Evolutionary conservation across 1,139 yeast species (phyloP), one percentile per base, ranked within the genome.

Genomic region (Hemisphaericaspora lyxosophila): DNA sequence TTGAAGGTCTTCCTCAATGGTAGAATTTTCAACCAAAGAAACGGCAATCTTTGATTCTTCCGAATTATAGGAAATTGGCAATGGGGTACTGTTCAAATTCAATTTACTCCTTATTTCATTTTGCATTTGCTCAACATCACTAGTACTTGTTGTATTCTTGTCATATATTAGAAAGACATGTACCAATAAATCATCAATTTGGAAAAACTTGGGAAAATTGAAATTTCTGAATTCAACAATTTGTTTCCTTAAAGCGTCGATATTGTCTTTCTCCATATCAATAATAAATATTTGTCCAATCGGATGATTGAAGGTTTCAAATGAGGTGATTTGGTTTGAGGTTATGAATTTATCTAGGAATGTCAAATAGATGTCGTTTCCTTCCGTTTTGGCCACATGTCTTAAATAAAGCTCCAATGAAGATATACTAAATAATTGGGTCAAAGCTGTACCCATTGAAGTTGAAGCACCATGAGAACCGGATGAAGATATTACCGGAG

Each of bases 231-330:
- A 73, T 15, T 64, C 66, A 7, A 67, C 70, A n/a, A 73, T 59
- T 41, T 60, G 42, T 17, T 54, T 49, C 20, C 70, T 49, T 27
- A 81, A 57, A 5, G 66, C 57, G 11, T 75, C 82, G 3, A 80
- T 52, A 1, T 82, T 66, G 44, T 80, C 82, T 9, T 51, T 46
- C 9, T 64, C 64, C 35, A 44, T 60, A 41, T 84, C 73, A 3
- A 90, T 69, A 4, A 85, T 83, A 38, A 89, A 72, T 13, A 90
- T 60, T 37, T 90, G 87, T 1, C 89, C 75, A 1, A 89, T 77
- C 0, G 98, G 97, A 56, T 92, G 97, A 49, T 87, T 84, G 56
- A 90, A 84, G 3, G 92, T 82, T 57, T 92, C 97, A 57, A 87
- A 89, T 1, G 95, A 84, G 2, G 88, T 80, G 5, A 86, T 67